Evolutionary conservation across 345 rosid genomes (phyloP), one percentile per base, ranked within the genome.

Genomic region (Kernera saxatilis): DNA sequence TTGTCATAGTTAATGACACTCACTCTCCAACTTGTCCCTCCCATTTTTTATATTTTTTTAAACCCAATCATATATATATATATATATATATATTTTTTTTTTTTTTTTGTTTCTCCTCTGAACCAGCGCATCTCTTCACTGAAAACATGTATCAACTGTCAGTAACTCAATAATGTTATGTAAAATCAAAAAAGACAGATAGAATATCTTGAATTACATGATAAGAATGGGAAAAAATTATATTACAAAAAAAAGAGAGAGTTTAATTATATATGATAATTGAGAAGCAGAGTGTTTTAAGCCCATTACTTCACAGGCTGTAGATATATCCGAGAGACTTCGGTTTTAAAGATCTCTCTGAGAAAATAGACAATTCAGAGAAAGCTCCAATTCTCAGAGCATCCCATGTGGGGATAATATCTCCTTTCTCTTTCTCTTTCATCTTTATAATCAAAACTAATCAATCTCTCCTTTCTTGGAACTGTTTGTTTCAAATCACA

Each of bases 261-360:
- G 23, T 10, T 10, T 56, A 35, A 18, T 32, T 18, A 56, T 33
- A 40, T 46, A 39, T 48, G 54, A 66, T 74, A 59, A 74, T 67
- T 50, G 78, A 74, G 78, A 74, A 59, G 62, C 64, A 60, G 4
- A 35, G 51, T 33, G 70, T 53, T 68, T 10, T 26, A 66, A 68
- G 55, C 71, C 79, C 79, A 76, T 70, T 64, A 76, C 71, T 55
- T 64, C 67, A 70, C 75, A 76, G 79, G 48, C 75, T 76, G 79
- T 68, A 26, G 63, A 74, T 67, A 41, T 25, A 44, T 54, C 43
- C 27, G 39, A 49, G 44, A 67, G 69, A 62, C 57, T 69, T 52
- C 25, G 53, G 35, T 63, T 75, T 61, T 45, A 0, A 10, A 32
- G 46, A 70, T 53, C 70, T 76, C 71, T 76, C 75, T 76, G 75